Evolutionary conservation across 768 basidiomycete species (phyloP).

Genomic region (Gloeostereum incarnatum): DNA sequence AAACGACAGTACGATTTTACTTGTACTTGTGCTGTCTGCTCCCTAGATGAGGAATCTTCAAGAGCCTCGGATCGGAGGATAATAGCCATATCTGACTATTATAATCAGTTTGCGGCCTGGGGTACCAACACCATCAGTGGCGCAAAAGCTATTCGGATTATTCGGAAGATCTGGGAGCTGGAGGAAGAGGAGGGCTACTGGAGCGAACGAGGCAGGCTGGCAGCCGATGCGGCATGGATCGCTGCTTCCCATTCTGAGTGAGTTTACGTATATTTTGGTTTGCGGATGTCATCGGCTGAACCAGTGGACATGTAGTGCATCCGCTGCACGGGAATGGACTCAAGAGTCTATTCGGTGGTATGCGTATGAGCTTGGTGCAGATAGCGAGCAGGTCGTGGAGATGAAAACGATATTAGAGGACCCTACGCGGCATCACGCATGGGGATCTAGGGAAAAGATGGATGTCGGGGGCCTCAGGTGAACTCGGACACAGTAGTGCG

Average conservation of each 20-base stretch:
- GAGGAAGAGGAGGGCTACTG: constrained; percentile 57
- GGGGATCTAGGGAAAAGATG: constrained; percentile 31
- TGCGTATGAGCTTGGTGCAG: constrained; percentile 42
- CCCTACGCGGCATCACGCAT: constrained; percentile 36
- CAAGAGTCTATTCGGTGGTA: constrained; percentile 42
- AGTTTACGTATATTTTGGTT: constrained; percentile 14
- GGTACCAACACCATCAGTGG: constrained; percentile 32
- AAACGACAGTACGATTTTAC: constrained; percentile 44
- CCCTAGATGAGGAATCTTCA: constrained; percentile 38
- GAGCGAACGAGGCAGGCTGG: constrained; percentile 55
- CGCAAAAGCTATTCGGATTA: constrained; percentile 35
- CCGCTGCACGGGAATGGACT: constrained; percentile 42
- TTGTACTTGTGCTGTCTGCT: constrained; percentile 51
- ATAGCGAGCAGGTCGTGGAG: constrained; percentile 36
- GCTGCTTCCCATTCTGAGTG: constrained; percentile 59
- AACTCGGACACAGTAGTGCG: background rate
- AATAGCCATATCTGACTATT: constrained; percentile 31
- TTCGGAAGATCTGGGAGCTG: constrained; percentile 43
- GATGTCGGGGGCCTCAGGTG: constrained; percentile 22
- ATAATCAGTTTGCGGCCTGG: constrained; percentile 41
- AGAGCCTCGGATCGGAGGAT: constrained; percentile 43
- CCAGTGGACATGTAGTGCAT: constrained; percentile 22
- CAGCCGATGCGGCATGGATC: constrained; percentile 50
- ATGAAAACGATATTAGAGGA: constrained; percentile 22
- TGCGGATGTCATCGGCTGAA: background rate